phyloP scores from a whole-genome alignment of 495 filamentous ascomycete species.

The Xylaria sp. region DNA sequence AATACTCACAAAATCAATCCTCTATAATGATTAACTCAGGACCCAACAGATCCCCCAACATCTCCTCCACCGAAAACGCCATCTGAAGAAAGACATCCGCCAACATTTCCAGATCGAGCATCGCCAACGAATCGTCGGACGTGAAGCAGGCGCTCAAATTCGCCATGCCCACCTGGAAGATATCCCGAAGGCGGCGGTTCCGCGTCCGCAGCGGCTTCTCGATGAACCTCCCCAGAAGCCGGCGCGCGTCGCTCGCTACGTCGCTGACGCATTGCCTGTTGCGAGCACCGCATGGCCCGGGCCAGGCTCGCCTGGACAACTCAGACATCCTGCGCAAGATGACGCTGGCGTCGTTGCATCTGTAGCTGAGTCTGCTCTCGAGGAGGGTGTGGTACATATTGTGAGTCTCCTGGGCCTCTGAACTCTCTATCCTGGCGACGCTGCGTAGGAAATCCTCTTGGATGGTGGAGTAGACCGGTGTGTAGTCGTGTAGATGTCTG shows the following conservation, averaged over 20 bases:
- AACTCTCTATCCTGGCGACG: not conserved
- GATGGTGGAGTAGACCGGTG: not conserved
- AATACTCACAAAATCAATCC: not conserved
- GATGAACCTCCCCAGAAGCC: not conserved
- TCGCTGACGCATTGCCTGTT: not conserved
- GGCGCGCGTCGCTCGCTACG: not conserved
- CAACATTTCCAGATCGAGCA: not conserved
- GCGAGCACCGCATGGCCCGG: not conserved
- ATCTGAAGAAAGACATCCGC: constrained; percentile 17
- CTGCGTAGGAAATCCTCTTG: not conserved
- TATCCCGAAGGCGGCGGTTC: not conserved
- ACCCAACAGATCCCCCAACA: not conserved
- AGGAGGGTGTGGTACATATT: constrained; percentile 1
- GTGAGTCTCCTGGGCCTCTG: not conserved
- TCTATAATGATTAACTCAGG: not conserved
- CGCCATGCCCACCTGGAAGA: not conserved
- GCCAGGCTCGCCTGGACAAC: not conserved
- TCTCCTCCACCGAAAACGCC: not conserved
- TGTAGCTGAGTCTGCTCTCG: constrained; percentile 6
- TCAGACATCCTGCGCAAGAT: not conserved
- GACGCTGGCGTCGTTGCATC: constrained; percentile 13
- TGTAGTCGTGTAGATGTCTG: not conserved
- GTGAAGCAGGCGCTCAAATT: not conserved
- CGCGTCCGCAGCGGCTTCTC: not conserved
- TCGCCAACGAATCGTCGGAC: not conserved